Evolutionary conservation across 345 rosid genomes (phyloP), one percentile per base, ranked within the genome.

Genomic region (Balakata baccata): DNA sequence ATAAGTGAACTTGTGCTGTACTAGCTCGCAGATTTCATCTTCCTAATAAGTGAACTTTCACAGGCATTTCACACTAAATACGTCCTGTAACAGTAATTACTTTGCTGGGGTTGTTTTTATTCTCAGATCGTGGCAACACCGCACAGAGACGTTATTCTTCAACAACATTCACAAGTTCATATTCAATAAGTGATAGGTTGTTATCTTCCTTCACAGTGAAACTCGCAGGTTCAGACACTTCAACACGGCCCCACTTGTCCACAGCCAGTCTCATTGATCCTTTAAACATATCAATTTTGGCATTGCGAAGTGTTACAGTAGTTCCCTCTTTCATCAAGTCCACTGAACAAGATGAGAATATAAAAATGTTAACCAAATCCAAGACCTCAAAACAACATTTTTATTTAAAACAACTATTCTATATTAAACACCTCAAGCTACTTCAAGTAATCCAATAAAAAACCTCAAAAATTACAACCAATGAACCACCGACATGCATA

Each of bases 251-350:
- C 82, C 79, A 75, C 53, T 72, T 80, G 77, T 80, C 82, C 70
- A 75, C 79, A 50, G 79, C 79, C 37, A 80, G 77, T 75, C 82
- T 80, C 82, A 80, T 80, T 49, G 82, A 80, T 68, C 79, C 79
- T 69, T 75, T 80, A 25, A 66, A 75, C 82, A 80, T 75, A 57
- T 80, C 82, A 23, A 80, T 80, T 49, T 80, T 80, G 7, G 79
- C 82, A 75, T 80, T 92, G 62, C 92, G 88, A 57, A 92, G 80
- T 68, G 76, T 84, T 37, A 92, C 84, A 14, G 86, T 88, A 14
- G 80, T 51, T 37, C 92, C 97, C 59, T 90, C 92, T 83, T 87
- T 87, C 96, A 91, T 86, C 74, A 89, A 65, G 79, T 91, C 94
- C 86, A 92, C 99, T 95, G 75, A 58, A 60, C 59, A 84, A 56